Base-by-base conservation (phyloP, 1,284 basidiomycete genomes). In the Cryptococcus sp. region DNA sequence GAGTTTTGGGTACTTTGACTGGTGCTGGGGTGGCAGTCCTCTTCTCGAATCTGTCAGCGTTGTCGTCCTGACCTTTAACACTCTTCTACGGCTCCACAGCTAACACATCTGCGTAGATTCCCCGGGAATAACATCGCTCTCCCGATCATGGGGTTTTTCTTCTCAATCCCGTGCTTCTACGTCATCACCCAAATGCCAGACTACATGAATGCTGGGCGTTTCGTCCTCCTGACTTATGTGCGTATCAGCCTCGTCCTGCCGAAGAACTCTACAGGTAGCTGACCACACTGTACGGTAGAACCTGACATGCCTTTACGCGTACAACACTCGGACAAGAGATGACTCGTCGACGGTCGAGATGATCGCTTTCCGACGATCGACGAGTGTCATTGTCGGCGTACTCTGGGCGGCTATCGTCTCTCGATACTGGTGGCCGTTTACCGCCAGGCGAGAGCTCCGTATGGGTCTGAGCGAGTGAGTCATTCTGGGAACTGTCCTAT, bases 91-190 rank as follows among this genome's bases (percentile, higher is more conserved):
- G 48, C 16, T 20, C 35, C 28, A 33, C 28, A 33, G 28, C 28
- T 33, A 9, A 33, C 28, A 9, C 28, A 9, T 5, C 37, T 33
- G 28, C 9, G 28, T 33, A 72, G 69, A 7, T 92, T 92, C 72
- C 86, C 87, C 0, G 86, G 90, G 50, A 83, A 92, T 62, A 82
- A 88, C 0, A 73, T 87, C 36, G 79, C 86, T 1, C 81, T 98
- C 15, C 85, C 91, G 1, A 77, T 90, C 40, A 87, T 93, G 60
- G 94, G 95, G 0, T 88, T 91, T 71, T 79, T 96, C 61, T 95
- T 91, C 73, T 93, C 91, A 1, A 79, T 96, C 3, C 94, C 94
- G 2, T 97, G 94, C 76, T 98, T 96, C 79, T 93, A 90, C 75
- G 86, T 87, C 69, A 92, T 94, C 65, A 83, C 85, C 0, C 85